Evolutionary conservation across 106 monocot genomes (phyloP).

Genomic region (Iris macrosiphon): DNA sequence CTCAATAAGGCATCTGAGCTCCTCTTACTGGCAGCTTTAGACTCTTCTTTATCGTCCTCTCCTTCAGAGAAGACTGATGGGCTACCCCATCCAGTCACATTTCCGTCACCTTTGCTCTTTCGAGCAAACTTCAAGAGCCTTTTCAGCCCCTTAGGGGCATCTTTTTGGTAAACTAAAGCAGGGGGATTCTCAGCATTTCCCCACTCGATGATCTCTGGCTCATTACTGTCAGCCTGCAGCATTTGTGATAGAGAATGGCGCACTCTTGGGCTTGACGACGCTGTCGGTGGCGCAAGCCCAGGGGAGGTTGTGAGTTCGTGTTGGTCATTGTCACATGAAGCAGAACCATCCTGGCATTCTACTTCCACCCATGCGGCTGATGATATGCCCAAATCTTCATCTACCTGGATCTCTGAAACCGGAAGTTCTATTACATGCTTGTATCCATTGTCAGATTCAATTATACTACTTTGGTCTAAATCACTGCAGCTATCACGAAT

Average conservation of each 20-base stretch:
- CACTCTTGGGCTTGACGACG: conserved; percentile 44
- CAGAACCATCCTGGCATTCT: conserved; percentile 31
- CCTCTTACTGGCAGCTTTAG: conserved; percentile 34
- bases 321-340: conserved; percentile 17
- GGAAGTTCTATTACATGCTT: conserved; percentile 4
- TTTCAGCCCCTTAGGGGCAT: conserved; percentile 81
- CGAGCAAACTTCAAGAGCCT: conserved; percentile 81
- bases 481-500: conserved; percentile 28
- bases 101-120: conserved; percentile 64
- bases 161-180: conserved; percentile 76
- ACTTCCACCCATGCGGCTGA: conserved; percentile 80
- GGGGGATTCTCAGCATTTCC: conserved; percentile 97
- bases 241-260: conserved; percentile 84
- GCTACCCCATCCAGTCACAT: conserved; percentile 36
- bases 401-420: conserved; percentile 22
- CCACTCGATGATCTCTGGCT: conserved; percentile 82
- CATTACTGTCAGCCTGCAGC: conserved; percentile 68
- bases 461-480: conserved; percentile 11
- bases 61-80: conserved; percentile 74
- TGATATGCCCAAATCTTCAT: conserved; percentile 56
- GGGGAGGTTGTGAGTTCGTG: conserved; percentile 10
- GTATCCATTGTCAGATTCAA: conserved; percentile 11
- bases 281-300: conserved; percentile 17
- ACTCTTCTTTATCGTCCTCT: conserved; percentile 72
- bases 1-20: conserved; percentile 25